phyloP scores from a whole-genome alignment of 148 eudicot species.

The Fagopyrum homotropicum region DNA sequence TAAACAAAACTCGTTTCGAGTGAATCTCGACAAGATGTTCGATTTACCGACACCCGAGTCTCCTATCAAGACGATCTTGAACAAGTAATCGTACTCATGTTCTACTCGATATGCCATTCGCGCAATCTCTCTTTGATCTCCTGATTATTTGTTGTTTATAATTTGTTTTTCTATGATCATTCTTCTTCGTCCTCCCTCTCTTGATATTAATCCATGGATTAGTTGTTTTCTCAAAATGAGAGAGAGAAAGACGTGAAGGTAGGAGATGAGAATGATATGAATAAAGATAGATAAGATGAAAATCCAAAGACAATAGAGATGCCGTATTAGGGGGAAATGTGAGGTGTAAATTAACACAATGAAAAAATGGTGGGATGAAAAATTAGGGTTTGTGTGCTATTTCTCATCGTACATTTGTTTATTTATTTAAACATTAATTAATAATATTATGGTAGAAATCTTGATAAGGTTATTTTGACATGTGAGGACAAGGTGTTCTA shows the following conservation, averaged over 20 bases:
- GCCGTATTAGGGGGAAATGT: not conserved
- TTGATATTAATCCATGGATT: not conserved
- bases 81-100: not conserved
- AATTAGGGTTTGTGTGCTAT: not conserved
- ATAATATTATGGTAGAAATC: too few species aligned
- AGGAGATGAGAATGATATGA: not conserved
- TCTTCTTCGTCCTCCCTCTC: not conserved
- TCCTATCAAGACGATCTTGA: conserved; percentile 1
- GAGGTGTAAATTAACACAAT: not conserved
- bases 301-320: not conserved
- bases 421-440: too few species aligned
- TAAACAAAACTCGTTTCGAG: not conserved
- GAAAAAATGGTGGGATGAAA: not conserved
- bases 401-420: too few species aligned
- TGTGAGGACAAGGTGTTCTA: too few species aligned
- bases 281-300: not conserved
- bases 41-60: conserved; percentile 2
- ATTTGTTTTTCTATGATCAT: not conserved
- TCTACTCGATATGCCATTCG: conserved; percentile 4
- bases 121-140: not conserved
- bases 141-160: not conserved
- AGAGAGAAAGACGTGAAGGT: not conserved
- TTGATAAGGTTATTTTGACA: too few species aligned
- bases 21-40: conserved; percentile 2
- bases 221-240: not conserved